These are phyloP conservation scores for Lentinula aciculospora DNA, from an alignment of 768 basidiomycete genomes.

Conservation along the genomic window DNA sequence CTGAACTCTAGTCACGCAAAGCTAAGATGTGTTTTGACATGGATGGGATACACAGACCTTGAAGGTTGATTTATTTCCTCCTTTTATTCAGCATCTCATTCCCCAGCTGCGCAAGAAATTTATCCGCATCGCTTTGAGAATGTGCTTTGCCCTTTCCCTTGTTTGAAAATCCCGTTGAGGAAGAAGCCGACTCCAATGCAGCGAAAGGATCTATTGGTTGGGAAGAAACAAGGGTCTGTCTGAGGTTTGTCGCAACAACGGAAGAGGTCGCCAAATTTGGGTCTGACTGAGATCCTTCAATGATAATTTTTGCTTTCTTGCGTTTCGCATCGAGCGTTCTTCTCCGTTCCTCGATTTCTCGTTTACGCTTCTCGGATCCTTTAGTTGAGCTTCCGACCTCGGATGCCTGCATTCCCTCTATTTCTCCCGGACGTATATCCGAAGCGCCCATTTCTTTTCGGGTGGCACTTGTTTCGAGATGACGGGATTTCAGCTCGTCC, in stretches of 20 bases:
- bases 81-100: constrained; percentile 44
- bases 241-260: not conserved
- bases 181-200: constrained; percentile 33
- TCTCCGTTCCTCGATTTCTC: constrained; percentile 17
- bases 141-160: constrained; percentile 18
- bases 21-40: not conserved
- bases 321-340: constrained; percentile 63
- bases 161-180: constrained; percentile 12
- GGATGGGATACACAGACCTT: not conserved
- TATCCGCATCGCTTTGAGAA: constrained; percentile 42
- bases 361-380: constrained; percentile 30
- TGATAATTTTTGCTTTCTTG: constrained; percentile 36
- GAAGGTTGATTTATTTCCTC: constrained; percentile 16
- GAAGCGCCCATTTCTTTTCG: constrained; percentile 62
- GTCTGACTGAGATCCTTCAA: constrained; percentile 7
- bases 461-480: constrained; percentile 66
- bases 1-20: not conserved
- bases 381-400: constrained; percentile 24
- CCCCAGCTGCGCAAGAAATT: constrained; percentile 63
- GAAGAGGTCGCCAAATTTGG: constrained; percentile 1
- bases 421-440: constrained; percentile 59
- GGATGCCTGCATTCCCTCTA: constrained; percentile 60
- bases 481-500: constrained; percentile 64
- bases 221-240: not conserved
- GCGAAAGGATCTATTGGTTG: constrained; percentile 43